Conservation (phyloP, 202 grass and related monocot species). For the Schoenoplectus tabernaemontani region DNA sequence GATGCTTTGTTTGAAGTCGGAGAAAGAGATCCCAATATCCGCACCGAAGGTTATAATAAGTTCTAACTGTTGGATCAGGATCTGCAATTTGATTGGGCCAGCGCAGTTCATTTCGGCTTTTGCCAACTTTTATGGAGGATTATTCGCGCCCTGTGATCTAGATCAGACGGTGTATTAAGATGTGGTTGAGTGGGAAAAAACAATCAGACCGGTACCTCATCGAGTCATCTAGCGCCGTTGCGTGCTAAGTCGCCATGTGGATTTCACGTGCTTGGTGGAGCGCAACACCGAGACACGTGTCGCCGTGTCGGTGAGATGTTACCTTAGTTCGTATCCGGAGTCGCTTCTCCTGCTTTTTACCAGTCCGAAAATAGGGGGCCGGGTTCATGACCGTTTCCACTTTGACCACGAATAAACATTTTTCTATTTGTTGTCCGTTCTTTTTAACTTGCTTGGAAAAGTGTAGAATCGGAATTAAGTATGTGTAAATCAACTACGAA, state of each 20-base stretch:
- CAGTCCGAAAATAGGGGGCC: background rate
- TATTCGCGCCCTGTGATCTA: background rate
- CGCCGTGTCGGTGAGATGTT: background rate
- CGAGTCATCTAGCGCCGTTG: background rate
- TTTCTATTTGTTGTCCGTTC: background rate
- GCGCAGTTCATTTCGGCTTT: background rate
- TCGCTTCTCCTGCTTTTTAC: background rate
- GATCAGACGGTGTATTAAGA: background rate
- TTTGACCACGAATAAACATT: background rate
- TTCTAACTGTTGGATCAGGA: conserved; percentile 10
- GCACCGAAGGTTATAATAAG: background rate
- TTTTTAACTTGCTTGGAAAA: background rate
- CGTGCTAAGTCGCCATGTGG: background rate
- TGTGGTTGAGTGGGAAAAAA: background rate
- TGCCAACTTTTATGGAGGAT: background rate
- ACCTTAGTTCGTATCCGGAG: background rate
- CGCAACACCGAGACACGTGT: conserved; percentile 6
- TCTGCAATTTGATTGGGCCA: background rate
- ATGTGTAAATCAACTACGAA: background rate
- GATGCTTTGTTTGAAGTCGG: background rate
- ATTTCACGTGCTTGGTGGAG: background rate
- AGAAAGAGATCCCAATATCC: background rate
- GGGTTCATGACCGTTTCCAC: background rate
- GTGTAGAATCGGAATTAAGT: background rate
- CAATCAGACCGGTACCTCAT: background rate